Percentiles rank a stretch among this genome's conserved stretches.
Conservation (phyloP, 345 rosid species). For the Anacardium occidentale region DNA sequence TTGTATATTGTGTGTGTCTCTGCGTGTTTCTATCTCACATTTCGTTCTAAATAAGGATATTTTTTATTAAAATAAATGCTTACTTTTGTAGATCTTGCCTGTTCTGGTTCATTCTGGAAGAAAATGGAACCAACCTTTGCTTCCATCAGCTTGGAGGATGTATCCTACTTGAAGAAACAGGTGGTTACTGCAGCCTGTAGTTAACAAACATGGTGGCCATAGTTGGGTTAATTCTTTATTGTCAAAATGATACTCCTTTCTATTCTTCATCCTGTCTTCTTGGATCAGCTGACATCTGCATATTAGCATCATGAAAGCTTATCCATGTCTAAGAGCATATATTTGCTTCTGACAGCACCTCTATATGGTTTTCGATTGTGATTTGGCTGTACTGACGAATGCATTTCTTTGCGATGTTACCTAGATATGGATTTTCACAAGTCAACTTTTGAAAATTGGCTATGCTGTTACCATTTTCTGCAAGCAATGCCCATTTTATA, state of each 20-base stretch:
- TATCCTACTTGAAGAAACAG: constrained; percentile 45
- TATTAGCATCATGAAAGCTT: constrained; percentile 29
- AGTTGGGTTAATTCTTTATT: background rate
- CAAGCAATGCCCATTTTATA: background rate
- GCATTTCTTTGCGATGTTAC: background rate
- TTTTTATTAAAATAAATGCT: background rate
- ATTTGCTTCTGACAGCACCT: background rate
- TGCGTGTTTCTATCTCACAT: background rate
- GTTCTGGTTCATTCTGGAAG: constrained; percentile 55
- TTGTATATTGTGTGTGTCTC: background rate
- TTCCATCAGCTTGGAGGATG: constrained; percentile 34
- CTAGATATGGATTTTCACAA: background rate
- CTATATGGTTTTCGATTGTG: background rate
- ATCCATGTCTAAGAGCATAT: constrained; percentile 11
- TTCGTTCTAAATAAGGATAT: background rate
- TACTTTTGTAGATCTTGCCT: constrained; percentile 41
- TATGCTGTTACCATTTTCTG: background rate
- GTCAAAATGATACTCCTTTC: constrained; percentile 7
- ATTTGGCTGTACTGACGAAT: constrained; percentile 2
- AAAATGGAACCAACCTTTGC: constrained; percentile 42
- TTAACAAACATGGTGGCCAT: constrained; percentile 10
- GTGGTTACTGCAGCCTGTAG: constrained; percentile 26
- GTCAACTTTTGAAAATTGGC: background rate
- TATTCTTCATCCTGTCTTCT: constrained; percentile 7
- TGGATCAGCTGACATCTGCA: constrained; percentile 27